These are phyloP conservation scores for Pholiota molesta DNA, from an alignment of 768 basidiomycete genomes.

Conservation along the genomic window DNA sequence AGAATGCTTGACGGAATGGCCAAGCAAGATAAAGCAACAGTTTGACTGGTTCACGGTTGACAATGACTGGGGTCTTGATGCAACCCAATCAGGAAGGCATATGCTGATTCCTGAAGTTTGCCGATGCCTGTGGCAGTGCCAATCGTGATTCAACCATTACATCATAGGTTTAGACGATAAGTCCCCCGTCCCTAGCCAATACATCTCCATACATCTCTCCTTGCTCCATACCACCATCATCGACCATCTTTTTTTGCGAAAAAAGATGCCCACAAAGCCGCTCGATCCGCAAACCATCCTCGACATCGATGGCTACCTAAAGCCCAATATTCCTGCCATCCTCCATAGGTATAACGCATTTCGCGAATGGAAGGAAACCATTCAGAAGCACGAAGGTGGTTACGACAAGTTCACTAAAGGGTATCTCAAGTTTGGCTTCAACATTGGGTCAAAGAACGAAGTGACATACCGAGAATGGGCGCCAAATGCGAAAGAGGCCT, in stretches of 20 bases:
- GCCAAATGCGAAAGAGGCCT: conserved; percentile 82
- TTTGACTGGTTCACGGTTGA: background rate
- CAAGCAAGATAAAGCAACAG: background rate
- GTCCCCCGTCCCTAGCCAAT: background rate
- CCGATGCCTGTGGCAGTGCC: conserved; percentile 2
- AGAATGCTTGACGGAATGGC: background rate
- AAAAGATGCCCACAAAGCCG: conserved; percentile 43
- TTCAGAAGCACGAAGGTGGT: conserved; percentile 83
- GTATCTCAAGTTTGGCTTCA: conserved; percentile 80
- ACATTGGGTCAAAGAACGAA: conserved; percentile 64
- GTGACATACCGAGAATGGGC: conserved; percentile 96
- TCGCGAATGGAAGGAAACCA: conserved; percentile 75
- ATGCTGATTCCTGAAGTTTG: too few species aligned
- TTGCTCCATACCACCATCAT: conserved; percentile 19
- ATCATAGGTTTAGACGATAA: conserved; percentile 11
- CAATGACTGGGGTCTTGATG: background rate
- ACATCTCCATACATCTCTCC: conserved; percentile 8
- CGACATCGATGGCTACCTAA: conserved; percentile 72
- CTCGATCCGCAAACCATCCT: conserved; percentile 63
- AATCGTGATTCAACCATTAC: conserved; percentile 12
- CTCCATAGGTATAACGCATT: conserved; percentile 68
- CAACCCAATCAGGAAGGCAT: background rate
- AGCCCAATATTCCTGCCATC: conserved; percentile 71
- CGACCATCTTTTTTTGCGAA: conserved; percentile 13
- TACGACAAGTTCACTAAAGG: conserved; percentile 79